Evolutionary conservation across 805 yeast species (phyloP), one percentile per base, ranked within the genome.

Genomic region (Suhomyces xylopsoci): DNA sequence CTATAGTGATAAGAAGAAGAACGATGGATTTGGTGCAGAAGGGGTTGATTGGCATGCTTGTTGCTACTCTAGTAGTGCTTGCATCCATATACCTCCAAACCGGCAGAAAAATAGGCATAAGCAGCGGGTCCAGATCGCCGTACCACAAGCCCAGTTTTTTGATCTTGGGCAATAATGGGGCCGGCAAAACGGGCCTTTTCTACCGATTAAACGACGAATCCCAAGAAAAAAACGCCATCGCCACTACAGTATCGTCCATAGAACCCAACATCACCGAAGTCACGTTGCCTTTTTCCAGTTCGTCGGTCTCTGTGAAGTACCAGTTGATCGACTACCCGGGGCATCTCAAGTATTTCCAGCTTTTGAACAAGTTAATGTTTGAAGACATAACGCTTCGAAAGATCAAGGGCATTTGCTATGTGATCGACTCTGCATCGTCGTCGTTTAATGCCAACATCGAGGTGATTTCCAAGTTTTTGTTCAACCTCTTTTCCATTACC

Each of bases 271-370:
- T 63, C 47, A 60, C 62, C 2, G 55, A 58, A 9, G 48, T 74
- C 14, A 51, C 54, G n/a, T 57, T 75, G 12, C 80, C 79, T 3
- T 59, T 74, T 44, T 57, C 76, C 40, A 67, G 63, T 47, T 50
- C 71, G 56, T 47, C 70, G 63, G 59, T 76, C 67, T 53, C 69
- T 62, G 51, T 79, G 73, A 51, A 58, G 28, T 75, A 55, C 62
- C 81, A 78, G 55, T 66, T 92, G 40, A 77, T 87, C 49, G 98
- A 93, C 62, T 84, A 84, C 56, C 99, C 99, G 2, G 97, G 97
- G n/a, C 91, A 88, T 69, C 71, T 80, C 51, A 90, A 90, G 68
- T 81, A 92, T 58, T 81, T 80, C 50, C 81, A 82, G 52, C 71
- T 85, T 48, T 73, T 83, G 53, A 78, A 80, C 50, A 79, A 80